Conservation (phyloP, 176 grass and related monocot genomes). For the Chrysopogon serrulatus region DNA sequence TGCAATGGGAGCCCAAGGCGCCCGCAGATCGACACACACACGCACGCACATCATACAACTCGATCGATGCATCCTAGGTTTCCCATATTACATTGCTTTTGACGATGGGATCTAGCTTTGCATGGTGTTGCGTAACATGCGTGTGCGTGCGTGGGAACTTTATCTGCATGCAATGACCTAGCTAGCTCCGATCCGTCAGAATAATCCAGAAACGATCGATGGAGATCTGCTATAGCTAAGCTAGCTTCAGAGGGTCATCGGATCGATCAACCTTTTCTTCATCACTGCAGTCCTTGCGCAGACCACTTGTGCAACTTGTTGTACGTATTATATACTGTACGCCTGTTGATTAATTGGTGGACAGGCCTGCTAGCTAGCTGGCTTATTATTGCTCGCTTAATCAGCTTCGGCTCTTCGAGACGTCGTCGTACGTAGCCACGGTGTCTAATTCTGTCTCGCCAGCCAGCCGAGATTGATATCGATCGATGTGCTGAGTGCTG, state of each 20-base stretch:
- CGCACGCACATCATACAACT: background rate
- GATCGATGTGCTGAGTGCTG: background rate
- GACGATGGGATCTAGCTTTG: background rate
- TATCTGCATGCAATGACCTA: background rate
- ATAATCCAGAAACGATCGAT: background rate
- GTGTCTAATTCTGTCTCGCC: background rate
- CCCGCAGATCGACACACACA: too few relatives aligned
- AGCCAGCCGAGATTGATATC: background rate
- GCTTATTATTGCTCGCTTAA: background rate
- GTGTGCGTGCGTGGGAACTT: background rate
- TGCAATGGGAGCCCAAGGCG: too few relatives aligned
- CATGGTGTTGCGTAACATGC: background rate
- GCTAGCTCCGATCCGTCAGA: background rate
- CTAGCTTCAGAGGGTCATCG: background rate
- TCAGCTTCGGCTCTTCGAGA: background rate
- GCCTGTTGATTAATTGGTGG: background rate
- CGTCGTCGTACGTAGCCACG: background rate
- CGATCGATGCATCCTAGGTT: constrained; percentile 2
- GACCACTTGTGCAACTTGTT: constrained; percentile 2
- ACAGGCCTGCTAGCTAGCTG: background rate
- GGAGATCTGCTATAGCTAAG: background rate
- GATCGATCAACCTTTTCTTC: background rate
- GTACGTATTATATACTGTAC: too few relatives aligned
- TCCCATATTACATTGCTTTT: background rate
- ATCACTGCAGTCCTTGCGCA: background rate